Evolutionary conservation across 2,329 filamentous ascomycete species (phyloP).

Genomic region (Thermothelomyces thermophilus): DNA sequence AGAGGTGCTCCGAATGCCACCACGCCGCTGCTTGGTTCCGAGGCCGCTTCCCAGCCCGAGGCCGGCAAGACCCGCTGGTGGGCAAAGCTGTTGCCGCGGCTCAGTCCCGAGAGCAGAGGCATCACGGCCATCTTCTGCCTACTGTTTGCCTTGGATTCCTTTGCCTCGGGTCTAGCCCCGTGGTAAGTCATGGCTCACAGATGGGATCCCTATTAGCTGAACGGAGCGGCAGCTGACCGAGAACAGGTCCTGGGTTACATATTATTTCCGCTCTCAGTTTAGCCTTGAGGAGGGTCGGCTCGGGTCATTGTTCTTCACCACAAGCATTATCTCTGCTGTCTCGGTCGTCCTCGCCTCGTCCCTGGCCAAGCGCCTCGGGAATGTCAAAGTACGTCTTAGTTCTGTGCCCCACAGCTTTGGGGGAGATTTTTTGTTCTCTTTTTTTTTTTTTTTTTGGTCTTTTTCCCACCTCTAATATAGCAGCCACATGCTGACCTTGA

Average conservation of each 20-base stretch:
- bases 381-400: conserved; percentile 1
- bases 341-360: conserved; percentile 30
- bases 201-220: too few species aligned
- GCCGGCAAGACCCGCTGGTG: not conserved
- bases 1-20: conserved; percentile 39
- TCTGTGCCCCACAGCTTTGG: conserved; percentile 27
- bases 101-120: not conserved
- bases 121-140: conserved; percentile 61
- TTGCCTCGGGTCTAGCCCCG: conserved; percentile 58
- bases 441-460: too few species aligned
- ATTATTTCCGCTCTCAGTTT: conserved; percentile 53
- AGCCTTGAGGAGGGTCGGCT: conserved; percentile 49
- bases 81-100: not conserved
- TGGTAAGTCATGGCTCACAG: conserved; percentile 47
- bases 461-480: too few species aligned
- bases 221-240: too few species aligned
- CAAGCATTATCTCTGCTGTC: conserved; percentile 47
- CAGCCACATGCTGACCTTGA: conserved; percentile 46
- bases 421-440: too few species aligned
- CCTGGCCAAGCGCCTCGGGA: conserved; percentile 4
- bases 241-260: conserved; percentile 50
- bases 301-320: conserved; percentile 50
- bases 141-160: conserved; percentile 55
- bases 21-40: not conserved
- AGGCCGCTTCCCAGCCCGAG: not conserved